Base-by-base conservation (phyloP, 2,329 filamentous ascomycete species). In the Cryoendolithus antarcticus region DNA sequence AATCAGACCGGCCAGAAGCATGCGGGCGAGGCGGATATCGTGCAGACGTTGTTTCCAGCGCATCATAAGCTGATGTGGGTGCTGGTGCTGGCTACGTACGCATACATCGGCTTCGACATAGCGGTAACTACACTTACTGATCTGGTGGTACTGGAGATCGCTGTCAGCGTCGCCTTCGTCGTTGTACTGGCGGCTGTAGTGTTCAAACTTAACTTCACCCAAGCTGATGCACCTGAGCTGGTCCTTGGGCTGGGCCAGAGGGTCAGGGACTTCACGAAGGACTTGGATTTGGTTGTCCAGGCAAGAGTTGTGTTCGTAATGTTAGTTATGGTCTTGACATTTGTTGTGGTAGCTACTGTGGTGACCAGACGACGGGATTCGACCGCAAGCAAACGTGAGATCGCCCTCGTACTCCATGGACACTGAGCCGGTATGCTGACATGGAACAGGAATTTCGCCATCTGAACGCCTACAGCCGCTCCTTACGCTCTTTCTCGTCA, bases 1-100 rank as follows among this genome's bases (percentile, higher is more conserved):
- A 96, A 96, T 55, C 91, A 96, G 59, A 96, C 91, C 0, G 91
- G 91, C 4, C 89, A 96, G 56, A 98, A 98, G 59, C 88, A 86
- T 51, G 82, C 91, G 1, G 88, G 88, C 11, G 82, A 80, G 30
- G 76, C 86, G 19, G 91, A 96, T 53, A 83, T 96, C 34, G 82
- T 83, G 45, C 84, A 81, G 43, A 66, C 61, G 4, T 82, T 85
- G 53, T 66, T 93, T 38, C 64, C 72, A 10, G 64, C 71, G 0
- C 72, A 84, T 41, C 77, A 77, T 2, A 58, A 67, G 21, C 54
- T 82, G 0, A 72, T 98, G 3, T 98, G 91, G 91, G 49, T 60
- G 2, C 62, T 93, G 7, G 70, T 93, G 13, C 66, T 77, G 30
- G 58, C 71, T 9, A 78, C 80, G 1, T 95, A 95, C 57, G 57